These are phyloP conservation scores for Wickerhamomyces silvicola DNA, from an alignment of 805 yeast genomes.

Conservation along the genomic window DNA sequence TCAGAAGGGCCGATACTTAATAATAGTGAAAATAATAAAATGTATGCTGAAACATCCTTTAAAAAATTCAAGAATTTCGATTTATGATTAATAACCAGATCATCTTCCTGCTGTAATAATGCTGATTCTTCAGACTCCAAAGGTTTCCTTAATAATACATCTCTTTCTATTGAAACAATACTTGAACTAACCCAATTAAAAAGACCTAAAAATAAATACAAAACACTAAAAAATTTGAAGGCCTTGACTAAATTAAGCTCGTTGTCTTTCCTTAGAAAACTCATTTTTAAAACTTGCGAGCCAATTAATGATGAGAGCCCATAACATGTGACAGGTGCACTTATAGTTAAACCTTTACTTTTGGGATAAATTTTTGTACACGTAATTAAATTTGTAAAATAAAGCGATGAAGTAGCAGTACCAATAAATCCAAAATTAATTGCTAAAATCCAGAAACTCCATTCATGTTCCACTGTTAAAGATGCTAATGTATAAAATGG, in stretches of 20 bases:
- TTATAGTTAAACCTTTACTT: conserved; percentile 72
- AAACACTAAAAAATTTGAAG: conserved; percentile 43
- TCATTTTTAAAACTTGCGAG: conserved; percentile 49
- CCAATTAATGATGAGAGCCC: conserved; percentile 78
- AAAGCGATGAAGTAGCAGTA: conserved; percentile 64
- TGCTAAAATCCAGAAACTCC: conserved; percentile 33
- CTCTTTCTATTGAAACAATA: conserved; percentile 46
- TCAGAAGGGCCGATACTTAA: conserved; percentile 79
- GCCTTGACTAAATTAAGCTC: conserved; percentile 43
- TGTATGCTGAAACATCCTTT: conserved; percentile 53
- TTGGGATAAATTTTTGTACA: conserved; percentile 84
- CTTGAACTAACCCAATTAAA: conserved; percentile 61
- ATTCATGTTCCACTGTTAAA: conserved; percentile 23
- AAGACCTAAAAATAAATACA: conserved; percentile 51
- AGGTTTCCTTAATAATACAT: conserved; percentile 15
- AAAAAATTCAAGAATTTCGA: conserved; percentile 13
- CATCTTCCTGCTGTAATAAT: conserved; percentile 23
- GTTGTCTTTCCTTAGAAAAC: conserved; percentile 18
- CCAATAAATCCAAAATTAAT: conserved; percentile 56
- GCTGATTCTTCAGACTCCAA: conserved; percentile 28
- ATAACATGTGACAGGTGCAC: conserved; percentile 82
- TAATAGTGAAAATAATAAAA: conserved; percentile 57
- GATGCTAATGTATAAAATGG: conserved; percentile 62
- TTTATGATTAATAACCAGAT: conserved; percentile 21
- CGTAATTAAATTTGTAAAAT: conserved; percentile 64